phyloP scores from a whole-genome alignment of 768 basidiomycete genomes.

The Atractiella rhizophila region DNA sequence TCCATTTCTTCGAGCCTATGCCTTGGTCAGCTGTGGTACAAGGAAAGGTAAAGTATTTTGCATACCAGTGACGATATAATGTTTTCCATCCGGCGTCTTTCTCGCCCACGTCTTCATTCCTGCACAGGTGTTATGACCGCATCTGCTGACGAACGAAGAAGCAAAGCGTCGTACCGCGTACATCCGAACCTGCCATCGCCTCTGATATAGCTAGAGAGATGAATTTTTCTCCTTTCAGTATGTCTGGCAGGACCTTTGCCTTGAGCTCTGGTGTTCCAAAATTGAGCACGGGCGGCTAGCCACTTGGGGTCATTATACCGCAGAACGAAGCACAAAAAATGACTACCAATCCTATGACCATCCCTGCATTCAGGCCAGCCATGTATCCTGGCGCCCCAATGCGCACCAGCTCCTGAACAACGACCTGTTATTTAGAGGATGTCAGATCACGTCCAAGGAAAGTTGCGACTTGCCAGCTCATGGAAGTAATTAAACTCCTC shows the following conservation, averaged over 20 bases:
- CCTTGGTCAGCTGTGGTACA: too few species aligned
- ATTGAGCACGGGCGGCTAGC: conserved; percentile 47
- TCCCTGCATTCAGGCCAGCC: conserved; percentile 30
- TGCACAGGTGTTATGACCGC: too few species aligned
- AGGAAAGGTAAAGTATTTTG: too few species aligned
- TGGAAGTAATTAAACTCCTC: conserved; percentile 82
- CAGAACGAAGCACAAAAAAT: too few species aligned
- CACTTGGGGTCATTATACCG: conserved; percentile 35
- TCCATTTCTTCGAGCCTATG: conserved; percentile 36
- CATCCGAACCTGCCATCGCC: conserved; percentile 50
- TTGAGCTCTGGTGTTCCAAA: conserved; percentile 50
- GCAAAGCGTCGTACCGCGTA: too few species aligned
- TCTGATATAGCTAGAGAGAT: conserved; percentile 72
- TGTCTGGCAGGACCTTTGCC: conserved; percentile 40
- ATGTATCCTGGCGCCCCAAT: conserved; percentile 49
- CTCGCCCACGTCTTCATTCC: conserved; percentile 23
- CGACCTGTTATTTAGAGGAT: conserved; percentile 31
- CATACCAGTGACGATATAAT: conserved; percentile 70
- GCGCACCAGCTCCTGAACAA: conserved; percentile 52
- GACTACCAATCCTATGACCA: conserved; percentile 31
- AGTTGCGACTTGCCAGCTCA: conserved; percentile 28
- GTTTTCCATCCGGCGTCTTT: conserved; percentile 40
- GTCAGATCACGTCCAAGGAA: not conserved
- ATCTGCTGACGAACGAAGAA: too few species aligned
- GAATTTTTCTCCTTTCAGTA: conserved; percentile 33